Conservation (phyloP, 2,329 filamentous ascomycete species). For the Cucurbitaria berberidis region DNA sequence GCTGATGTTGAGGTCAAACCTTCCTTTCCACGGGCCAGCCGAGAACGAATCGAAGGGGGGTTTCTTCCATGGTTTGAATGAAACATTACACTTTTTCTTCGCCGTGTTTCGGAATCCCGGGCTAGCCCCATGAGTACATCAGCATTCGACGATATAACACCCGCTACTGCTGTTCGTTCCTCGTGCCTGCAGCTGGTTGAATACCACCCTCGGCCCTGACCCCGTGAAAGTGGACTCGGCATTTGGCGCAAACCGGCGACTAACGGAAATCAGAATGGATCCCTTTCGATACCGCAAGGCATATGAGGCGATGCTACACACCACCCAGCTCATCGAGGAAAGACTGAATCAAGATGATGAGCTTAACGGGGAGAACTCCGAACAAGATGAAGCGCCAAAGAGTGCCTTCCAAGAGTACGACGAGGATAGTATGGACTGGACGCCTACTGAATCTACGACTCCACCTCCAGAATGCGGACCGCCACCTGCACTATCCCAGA, state of each 20-base stretch:
- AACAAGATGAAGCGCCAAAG: conserved; percentile 13
- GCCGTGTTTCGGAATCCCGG: conserved; percentile 8
- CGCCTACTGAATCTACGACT: conserved; percentile 38
- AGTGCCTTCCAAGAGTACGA: conserved; percentile 35
- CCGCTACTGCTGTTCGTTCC: background rate
- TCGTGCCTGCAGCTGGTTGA: conserved; percentile 8
- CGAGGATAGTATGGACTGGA: conserved; percentile 49
- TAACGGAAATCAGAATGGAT: conserved; percentile 40
- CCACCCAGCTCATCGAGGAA: conserved; percentile 41
- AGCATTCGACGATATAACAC: conserved; percentile 1
- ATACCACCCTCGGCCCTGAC: background rate
- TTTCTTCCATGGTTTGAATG: conserved; percentile 1
- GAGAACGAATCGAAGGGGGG: conserved; percentile 13
- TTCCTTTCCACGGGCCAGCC: conserved; percentile 13
- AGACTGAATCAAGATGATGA: conserved; percentile 32
- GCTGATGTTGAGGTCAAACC: conserved; percentile 16
- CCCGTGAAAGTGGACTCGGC: background rate
- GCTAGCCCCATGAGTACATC: conserved; percentile 14
- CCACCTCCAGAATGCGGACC: conserved; percentile 40
- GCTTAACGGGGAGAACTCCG: conserved; percentile 6
- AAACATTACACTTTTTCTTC: background rate
- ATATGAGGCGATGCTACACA: conserved; percentile 47
- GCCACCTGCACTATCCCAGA: conserved; percentile 35
- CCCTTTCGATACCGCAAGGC: conserved; percentile 46
- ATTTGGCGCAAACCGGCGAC: conserved; percentile 13